Evolutionary conservation across 805 yeast species (phyloP).

Genomic region (Candida ovalis): DNA sequence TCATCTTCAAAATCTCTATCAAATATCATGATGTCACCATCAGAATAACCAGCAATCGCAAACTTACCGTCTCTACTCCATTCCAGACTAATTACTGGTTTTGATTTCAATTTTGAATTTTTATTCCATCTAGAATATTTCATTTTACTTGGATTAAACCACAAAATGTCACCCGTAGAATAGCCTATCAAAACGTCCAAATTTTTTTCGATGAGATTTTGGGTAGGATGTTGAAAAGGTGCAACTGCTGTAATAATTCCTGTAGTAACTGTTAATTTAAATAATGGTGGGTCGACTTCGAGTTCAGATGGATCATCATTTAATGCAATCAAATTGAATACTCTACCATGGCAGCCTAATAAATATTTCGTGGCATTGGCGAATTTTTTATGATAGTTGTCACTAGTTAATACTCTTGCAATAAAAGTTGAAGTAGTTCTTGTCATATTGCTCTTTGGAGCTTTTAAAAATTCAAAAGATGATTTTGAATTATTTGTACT

Average conservation of each 20-base stretch:
- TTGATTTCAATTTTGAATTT: conserved; percentile 39
- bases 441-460: conserved; percentile 29
- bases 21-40: conserved; percentile 56
- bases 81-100: conserved; percentile 40
- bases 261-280: conserved; percentile 38
- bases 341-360: conserved; percentile 46
- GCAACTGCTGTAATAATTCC: conserved; percentile 40
- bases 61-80: conserved; percentile 47
- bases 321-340: conserved; percentile 43
- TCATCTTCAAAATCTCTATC: conserved; percentile 49
- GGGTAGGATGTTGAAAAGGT: conserved; percentile 25
- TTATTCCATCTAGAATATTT: conserved; percentile 52
- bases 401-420: conserved; percentile 30
- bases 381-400: conserved; percentile 28
- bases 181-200: conserved; percentile 59
- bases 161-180: conserved; percentile 61
- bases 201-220: conserved; percentile 23
- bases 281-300: conserved; percentile 41
- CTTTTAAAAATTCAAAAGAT: conserved; percentile 17
- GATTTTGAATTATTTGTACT: background rate
- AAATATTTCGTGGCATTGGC: conserved; percentile 31
- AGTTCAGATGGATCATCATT: conserved; percentile 35
- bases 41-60: conserved; percentile 56
- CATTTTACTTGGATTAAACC: conserved; percentile 51
- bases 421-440: conserved; percentile 34